A percentile compares a stretch with the other conserved stretches of the same genome.
Conservation (phyloP, 2,329 filamentous ascomycete species). For the Acarospora socialis region DNA sequence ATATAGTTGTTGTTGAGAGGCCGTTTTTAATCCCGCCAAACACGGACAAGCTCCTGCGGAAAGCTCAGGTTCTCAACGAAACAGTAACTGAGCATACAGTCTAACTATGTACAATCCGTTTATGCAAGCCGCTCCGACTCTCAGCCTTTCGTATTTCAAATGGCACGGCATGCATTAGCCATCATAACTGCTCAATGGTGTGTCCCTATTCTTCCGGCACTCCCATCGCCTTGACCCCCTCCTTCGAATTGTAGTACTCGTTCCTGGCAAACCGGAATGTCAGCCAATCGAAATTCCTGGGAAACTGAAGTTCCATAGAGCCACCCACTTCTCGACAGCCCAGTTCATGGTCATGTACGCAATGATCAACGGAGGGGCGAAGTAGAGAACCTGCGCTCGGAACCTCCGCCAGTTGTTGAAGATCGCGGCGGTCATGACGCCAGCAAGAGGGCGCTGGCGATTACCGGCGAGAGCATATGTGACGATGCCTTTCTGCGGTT, state of each 20-base stretch:
- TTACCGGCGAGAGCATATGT: slow-evolving; percentile 71
- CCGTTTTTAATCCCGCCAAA: too few relatives aligned
- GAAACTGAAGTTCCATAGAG: background rate
- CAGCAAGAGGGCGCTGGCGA: slow-evolving; percentile 76
- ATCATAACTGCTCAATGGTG: background rate
- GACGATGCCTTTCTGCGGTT: slow-evolving; percentile 45
- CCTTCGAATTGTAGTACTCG: slow-evolving; percentile 37
- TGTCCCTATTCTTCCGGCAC: too few relatives aligned
- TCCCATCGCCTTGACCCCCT: slow-evolving; percentile 18
- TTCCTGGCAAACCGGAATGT: slow-evolving; percentile 23
- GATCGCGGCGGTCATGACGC: slow-evolving; percentile 62
- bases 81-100: too few relatives aligned
- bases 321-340: slow-evolving; percentile 72
- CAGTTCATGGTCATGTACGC: slow-evolving; percentile 79
- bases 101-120: too few relatives aligned
- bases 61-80: too few relatives aligned
- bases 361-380: slow-evolving; percentile 60
- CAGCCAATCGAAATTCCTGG: slow-evolving; percentile 1
- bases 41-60: too few relatives aligned
- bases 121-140: too few relatives aligned
- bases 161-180: background rate
- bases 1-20: too few relatives aligned
- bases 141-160: too few relatives aligned
- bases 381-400: slow-evolving; percentile 76
- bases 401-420: slow-evolving; percentile 93